Percentiles rank a stretch among this genome's conserved stretches.
Evolutionary conservation across 768 basidiomycete species (phyloP).

Genomic region (Trametes sanguinea): DNA sequence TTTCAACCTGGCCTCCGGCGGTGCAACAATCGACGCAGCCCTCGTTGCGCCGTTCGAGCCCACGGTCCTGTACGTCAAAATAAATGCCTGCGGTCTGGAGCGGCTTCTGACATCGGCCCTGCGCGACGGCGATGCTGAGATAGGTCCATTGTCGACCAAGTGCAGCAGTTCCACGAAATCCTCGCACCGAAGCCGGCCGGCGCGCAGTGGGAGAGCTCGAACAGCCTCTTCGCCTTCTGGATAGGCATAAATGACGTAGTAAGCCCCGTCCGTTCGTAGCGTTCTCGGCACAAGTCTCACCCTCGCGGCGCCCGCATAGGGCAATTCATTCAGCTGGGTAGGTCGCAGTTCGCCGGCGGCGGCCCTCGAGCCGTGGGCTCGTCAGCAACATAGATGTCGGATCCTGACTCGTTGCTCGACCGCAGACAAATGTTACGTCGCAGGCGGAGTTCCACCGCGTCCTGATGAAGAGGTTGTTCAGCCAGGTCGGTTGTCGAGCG

Average conservation of each 20-base stretch:
- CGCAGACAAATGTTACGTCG: conserved; percentile 38
- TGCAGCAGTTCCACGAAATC: conserved; percentile 36
- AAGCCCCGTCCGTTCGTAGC: conserved; percentile 7
- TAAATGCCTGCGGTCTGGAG: not conserved
- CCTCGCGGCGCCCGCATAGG: conserved; percentile 34
- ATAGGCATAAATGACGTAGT: conserved; percentile 43
- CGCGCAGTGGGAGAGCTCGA: conserved; percentile 35
- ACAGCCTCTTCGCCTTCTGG: conserved; percentile 40
- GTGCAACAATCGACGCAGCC: conserved; percentile 40
- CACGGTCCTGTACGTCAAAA: conserved; percentile 35
- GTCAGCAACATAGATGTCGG: not conserved
- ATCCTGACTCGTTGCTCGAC: not conserved
- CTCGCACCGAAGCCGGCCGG: conserved; percentile 36
- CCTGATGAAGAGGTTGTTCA: conserved; percentile 38
- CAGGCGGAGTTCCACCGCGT: conserved; percentile 36
- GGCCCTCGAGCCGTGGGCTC: not conserved
- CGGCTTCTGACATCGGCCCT: not conserved
- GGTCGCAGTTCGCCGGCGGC: conserved; percentile 14
- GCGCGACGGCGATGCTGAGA: not conserved
- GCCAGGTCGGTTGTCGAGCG: conserved; percentile 32
- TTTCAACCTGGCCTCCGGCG: conserved; percentile 41
- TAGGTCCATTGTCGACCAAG: conserved; percentile 40
- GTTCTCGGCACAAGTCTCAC: conserved; percentile 5
- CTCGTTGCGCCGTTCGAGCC: conserved; percentile 40
- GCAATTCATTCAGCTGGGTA: conserved; percentile 52